These are phyloP conservation scores for Solanum lycopersicoides DNA, from an alignment of 257 asterid species.

Conservation along the genomic window DNA sequence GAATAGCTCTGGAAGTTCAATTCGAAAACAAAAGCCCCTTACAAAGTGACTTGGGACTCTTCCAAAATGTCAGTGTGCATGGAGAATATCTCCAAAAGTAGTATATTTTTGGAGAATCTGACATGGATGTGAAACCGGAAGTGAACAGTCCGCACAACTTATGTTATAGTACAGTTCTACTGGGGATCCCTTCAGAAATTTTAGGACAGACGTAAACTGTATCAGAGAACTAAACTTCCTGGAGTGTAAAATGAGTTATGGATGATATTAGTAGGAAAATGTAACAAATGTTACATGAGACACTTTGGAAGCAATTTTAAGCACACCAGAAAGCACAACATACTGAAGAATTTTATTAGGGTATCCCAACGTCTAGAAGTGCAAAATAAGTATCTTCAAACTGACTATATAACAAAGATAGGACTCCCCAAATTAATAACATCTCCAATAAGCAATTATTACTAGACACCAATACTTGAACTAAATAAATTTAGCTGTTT, in stretches of 20 bases:
- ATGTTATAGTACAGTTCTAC: background rate
- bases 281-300: background rate
- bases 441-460: background rate
- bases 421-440: background rate
- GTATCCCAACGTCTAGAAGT: background rate
- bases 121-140: too few species aligned
- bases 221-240: background rate
- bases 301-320: background rate
- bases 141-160: too few species aligned
- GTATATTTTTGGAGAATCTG: background rate
- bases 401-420: background rate
- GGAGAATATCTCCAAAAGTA: background rate
- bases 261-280: background rate
- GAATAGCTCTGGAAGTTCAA: background rate
- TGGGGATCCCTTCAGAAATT: background rate
- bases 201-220: background rate
- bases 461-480: background rate
- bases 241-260: background rate
- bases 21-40: background rate
- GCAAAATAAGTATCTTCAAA: background rate
- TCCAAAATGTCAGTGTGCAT: background rate
- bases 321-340: background rate
- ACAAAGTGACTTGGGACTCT: background rate
- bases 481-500: background rate
- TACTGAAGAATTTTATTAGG: constrained; percentile 5